Base-by-base conservation (phyloP, 202 grass and related monocot genomes). In the Brachypodium distachyon region DNA sequence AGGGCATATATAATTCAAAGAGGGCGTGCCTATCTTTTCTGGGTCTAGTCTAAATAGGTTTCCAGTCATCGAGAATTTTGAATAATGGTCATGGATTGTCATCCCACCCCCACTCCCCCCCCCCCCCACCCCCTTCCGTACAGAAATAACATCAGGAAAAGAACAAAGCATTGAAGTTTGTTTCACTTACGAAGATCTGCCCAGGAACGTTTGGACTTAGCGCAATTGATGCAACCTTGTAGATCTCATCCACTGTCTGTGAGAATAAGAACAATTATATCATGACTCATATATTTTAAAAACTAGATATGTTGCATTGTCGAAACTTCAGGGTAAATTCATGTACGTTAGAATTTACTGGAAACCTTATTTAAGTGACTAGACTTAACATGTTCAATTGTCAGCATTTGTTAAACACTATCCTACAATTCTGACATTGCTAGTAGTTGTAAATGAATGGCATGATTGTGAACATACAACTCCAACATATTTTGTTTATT, bases 151-250 rank as follows among this genome's bases (percentile, higher is more conserved):
- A 54, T 25, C 51, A 54, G 10, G 42, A 25, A 28, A 52, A 38
- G 0, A 61, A 85, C 34, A 41, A 51, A 49, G 41, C 26, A 84
- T 67, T 63, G 18, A 66, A 28, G 27, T 58, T 27, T 39, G 38
- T 62, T 83, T 70, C 67, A 89, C 96, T 99, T 96, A 99, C 96
- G 75, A 99, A 99, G 69, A 99, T 96, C 73, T 99, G 96, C 26
- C 83, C 96, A 66, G 96, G 96, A 67, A 99, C 96, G 79, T 99
- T 99, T 26, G 96, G 92, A 77, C 96, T 99, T 23, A 99, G 92
- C 28, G 85, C 42, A 41, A 99, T 73, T 12, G 96, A 99, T 85
- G 96, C 77, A 83, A 99, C 85, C 87, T 99, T 99, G 71, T 99
- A 99, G 70, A 99, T 99, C 90, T 99, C 96, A 3, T 99, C 92